phyloP scores from a whole-genome alignment of 2,329 filamentous ascomycete genomes.

The Ambrosiella xylebori region DNA sequence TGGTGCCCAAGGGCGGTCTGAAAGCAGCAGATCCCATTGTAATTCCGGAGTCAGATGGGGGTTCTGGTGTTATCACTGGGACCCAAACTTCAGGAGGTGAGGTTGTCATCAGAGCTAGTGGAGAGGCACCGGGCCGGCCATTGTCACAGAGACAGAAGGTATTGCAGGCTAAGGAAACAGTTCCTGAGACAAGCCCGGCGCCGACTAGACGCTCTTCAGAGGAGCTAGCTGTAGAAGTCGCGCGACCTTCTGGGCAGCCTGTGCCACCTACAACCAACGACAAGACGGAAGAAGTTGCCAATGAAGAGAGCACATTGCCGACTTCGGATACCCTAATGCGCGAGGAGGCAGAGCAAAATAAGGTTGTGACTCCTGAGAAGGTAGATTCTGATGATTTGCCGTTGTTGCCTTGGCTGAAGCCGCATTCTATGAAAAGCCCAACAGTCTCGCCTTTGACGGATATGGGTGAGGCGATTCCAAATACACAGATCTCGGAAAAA shows the following conservation, averaged over 20 bases:
- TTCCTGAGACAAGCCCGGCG: constrained; percentile 10
- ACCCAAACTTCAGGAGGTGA: constrained; percentile 4
- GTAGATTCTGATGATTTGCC: constrained; percentile 1
- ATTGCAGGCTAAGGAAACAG: constrained; percentile 1
- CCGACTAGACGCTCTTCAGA: constrained; percentile 1
- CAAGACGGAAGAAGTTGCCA: background rate
- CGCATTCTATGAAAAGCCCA: constrained; percentile 5
- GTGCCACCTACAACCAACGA: background rate
- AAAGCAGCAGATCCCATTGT: background rate
- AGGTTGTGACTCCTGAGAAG: background rate
- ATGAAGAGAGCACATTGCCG: background rate
- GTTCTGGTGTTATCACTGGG: constrained; percentile 4
- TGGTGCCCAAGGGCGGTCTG: background rate
- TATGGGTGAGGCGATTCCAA: constrained; percentile 5
- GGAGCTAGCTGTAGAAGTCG: background rate
- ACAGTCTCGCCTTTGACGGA: constrained; percentile 9
- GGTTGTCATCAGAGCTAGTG: constrained; percentile 1
- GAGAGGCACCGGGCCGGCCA: background rate
- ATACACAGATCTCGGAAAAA: constrained; percentile 8
- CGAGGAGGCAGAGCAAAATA: background rate
- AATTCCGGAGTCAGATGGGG: background rate
- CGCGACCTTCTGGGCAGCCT: background rate
- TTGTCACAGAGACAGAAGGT: constrained; percentile 1
- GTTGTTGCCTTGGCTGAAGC: constrained; percentile 4
- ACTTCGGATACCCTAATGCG: background rate